phyloP scores from a whole-genome alignment of 2,329 filamentous ascomycete species.

The Penicillium sp. region DNA sequence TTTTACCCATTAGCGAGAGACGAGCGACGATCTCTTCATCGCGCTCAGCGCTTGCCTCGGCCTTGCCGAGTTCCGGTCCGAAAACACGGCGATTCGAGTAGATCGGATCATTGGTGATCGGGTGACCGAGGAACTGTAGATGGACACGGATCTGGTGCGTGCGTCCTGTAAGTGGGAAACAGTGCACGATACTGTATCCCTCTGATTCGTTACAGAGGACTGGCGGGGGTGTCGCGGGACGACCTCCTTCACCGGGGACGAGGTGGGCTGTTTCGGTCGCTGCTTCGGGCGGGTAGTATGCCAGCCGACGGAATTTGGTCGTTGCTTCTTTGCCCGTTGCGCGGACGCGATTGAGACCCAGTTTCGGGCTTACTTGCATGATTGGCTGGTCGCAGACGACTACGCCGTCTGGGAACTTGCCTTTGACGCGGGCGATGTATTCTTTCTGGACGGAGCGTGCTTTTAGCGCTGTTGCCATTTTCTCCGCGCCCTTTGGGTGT shows the following conservation, averaged over 20 bases:
- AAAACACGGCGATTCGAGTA: slow-evolving; percentile 94
- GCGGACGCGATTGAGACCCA: slow-evolving; percentile 89
- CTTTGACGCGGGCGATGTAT: slow-evolving; percentile 86
- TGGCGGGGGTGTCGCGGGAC: slow-evolving; percentile 34
- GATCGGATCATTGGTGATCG: slow-evolving; percentile 95
- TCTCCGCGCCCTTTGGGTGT: slow-evolving; percentile 71
- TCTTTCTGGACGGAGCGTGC: slow-evolving; percentile 86
- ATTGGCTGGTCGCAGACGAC: slow-evolving; percentile 92
- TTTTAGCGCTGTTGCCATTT: slow-evolving; percentile 70
- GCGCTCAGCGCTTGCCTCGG: slow-evolving; percentile 64
- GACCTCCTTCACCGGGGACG: slow-evolving; percentile 19
- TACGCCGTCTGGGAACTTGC: slow-evolving; percentile 86
- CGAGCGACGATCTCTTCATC: slow-evolving; percentile 88
- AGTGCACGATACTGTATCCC: slow-evolving; percentile 92
- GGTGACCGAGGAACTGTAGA: slow-evolving; percentile 87
- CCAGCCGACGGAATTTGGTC: slow-evolving; percentile 85
- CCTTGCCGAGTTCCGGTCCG: slow-evolving; percentile 69
- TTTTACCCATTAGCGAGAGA: slow-evolving; percentile 86
- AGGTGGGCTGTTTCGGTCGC: slow-evolving; percentile 25
- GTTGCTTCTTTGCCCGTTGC: slow-evolving; percentile 85
- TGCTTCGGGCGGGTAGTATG: slow-evolving; percentile 72
- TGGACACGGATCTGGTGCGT: slow-evolving; percentile 96
- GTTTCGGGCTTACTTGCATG: slow-evolving; percentile 87
- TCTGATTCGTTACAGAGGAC: slow-evolving; percentile 48
- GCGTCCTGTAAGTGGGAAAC: slow-evolving; percentile 84